Evolutionary conservation across 331 rosid species (phyloP).

Genomic region (Erythrophleum ivorense): DNA sequence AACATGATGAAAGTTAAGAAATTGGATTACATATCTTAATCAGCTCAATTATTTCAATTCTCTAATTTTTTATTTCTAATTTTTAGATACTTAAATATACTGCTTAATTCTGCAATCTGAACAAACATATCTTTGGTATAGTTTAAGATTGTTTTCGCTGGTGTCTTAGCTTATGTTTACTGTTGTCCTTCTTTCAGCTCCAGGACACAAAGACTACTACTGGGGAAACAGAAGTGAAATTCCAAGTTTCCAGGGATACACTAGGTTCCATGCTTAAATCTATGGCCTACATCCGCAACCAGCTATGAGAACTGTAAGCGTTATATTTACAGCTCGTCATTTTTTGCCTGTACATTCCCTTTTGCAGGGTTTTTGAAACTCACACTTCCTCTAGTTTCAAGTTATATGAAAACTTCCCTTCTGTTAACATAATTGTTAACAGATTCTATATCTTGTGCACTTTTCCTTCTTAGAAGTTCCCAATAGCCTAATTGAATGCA

Average conservation of each 20-base stretch:
- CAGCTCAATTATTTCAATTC: neutral
- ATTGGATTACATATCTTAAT: neutral
- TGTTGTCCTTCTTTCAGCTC: slow-evolving; percentile 54
- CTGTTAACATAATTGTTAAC: no score
- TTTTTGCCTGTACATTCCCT: slow-evolving; percentile 4
- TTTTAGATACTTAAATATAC: slow-evolving; percentile 5
- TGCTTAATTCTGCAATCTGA: slow-evolving; percentile 24
- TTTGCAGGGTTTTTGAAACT: neutral
- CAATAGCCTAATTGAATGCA: no score
- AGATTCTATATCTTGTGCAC: no score
- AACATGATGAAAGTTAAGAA: neutral
- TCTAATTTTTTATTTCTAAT: slow-evolving; percentile 1
- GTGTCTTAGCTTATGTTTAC: slow-evolving; percentile 21
- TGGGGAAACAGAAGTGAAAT: slow-evolving; percentile 78
- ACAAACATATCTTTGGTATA: neutral
- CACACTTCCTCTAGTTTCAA: neutral
- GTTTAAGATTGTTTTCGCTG: slow-evolving; percentile 12
- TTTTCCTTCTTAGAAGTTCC: no score
- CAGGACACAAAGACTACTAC: slow-evolving; percentile 73
- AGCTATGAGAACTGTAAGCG: slow-evolving; percentile 73
- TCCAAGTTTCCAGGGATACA: slow-evolving; percentile 80
- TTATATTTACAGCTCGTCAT: slow-evolving; percentile 23
- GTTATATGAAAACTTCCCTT: neutral
- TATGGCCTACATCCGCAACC: slow-evolving; percentile 71
- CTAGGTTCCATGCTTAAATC: slow-evolving; percentile 75